Conservation (phyloP, 2,329 filamentous ascomycete genomes). For the Ustulina deusta region DNA sequence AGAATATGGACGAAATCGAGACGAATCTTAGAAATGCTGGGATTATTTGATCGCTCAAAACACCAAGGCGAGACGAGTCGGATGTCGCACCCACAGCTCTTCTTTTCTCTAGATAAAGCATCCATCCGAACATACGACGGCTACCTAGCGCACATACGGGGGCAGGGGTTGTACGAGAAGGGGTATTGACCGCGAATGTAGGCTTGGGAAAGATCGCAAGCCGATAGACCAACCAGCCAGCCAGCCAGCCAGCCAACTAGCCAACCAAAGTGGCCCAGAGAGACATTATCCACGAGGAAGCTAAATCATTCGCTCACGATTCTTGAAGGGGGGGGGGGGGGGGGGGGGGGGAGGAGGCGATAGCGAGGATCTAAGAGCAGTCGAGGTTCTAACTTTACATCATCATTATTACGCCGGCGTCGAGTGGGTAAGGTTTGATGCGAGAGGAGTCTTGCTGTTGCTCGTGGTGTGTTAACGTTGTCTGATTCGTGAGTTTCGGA, state of each 20-base stretch:
- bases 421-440: constrained; percentile 5
- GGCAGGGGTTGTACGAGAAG: constrained; percentile 3
- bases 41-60: constrained; percentile 52
- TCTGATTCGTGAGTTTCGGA: constrained; percentile 53
- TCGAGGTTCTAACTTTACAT: constrained; percentile 23
- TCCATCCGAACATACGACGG: constrained; percentile 2
- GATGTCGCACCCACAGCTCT: constrained; percentile 1
- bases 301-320: constrained; percentile 28
- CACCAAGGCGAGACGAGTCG: constrained; percentile 13
- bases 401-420: constrained; percentile 22
- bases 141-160: constrained; percentile 7
- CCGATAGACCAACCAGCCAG: background rate
- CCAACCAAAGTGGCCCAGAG: constrained; percentile 24
- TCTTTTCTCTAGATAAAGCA: background rate
- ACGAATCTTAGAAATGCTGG: constrained; percentile 56
- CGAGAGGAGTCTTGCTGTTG: constrained; percentile 22
- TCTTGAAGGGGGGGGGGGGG: no score
- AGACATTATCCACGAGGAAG: constrained; percentile 21
- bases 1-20: constrained; percentile 53
- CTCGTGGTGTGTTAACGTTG: constrained; percentile 55
- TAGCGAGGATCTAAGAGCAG: constrained; percentile 8
- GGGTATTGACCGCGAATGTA: constrained; percentile 6
- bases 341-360: no score
- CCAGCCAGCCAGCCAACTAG: background rate
- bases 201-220: background rate